Percentiles rank a stretch among this genome's conserved stretches.
Conservation (phyloP, 179 eudicot species). For the Heliamphora pulchella region DNA sequence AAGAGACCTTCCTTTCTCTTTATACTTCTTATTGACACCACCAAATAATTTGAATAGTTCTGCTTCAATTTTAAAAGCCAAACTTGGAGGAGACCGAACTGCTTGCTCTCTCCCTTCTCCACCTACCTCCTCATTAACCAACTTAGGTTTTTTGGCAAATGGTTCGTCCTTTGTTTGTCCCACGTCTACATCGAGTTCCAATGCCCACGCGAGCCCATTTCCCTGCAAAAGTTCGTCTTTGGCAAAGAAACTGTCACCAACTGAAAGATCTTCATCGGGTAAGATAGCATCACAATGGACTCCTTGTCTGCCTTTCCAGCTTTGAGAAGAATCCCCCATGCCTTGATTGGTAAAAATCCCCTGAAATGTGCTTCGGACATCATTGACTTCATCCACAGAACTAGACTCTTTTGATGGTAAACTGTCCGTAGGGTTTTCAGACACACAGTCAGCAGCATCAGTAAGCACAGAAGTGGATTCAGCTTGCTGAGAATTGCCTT, state of each 20-base stretch:
- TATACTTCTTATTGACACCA: conserved; percentile 91
- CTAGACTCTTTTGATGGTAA: conserved; percentile 21
- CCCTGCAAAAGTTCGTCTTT: conserved; percentile 93
- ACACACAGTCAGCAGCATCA: conserved; percentile 16
- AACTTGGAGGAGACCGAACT: conserved; percentile 40
- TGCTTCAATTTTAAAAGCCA: conserved; percentile 63
- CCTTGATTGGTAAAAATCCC: conserved; percentile 22
- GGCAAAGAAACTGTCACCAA: conserved; percentile 54
- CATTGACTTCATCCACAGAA: conserved; percentile 21
- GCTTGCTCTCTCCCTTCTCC: conserved; percentile 19
- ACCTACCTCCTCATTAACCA: conserved; percentile 22
- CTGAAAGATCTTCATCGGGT: conserved; percentile 52
- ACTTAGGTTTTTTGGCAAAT: conserved; percentile 24
- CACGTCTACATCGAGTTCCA: conserved; percentile 40
- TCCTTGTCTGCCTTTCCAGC: conserved; percentile 37
- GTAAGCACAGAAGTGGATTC: conserved; percentile 18
- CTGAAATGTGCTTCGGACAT: conserved; percentile 19
- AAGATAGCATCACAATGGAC: conserved; percentile 40
- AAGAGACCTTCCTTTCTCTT: conserved; percentile 87
- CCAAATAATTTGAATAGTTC: conserved; percentile 85
- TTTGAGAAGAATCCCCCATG: conserved; percentile 23
- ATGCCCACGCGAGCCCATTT: conserved; percentile 89
- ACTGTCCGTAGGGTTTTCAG: conserved; percentile 24
- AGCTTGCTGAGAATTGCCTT: conserved; percentile 25
- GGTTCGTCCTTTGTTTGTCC: conserved; percentile 35